Base-by-base conservation (phyloP, 78 protist genomes). In the Dictyostelium intermedium region DNA sequence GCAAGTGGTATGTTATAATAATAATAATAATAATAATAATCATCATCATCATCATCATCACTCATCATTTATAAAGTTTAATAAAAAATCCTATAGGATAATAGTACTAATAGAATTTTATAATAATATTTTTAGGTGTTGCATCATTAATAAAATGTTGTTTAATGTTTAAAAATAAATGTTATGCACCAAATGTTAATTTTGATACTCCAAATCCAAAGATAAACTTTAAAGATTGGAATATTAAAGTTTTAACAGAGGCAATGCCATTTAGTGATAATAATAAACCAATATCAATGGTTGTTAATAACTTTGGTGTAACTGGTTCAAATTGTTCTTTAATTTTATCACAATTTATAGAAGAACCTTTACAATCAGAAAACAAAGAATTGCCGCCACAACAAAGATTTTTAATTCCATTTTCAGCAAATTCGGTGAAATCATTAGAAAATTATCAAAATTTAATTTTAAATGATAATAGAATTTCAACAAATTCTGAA, bases 241-340 rank as follows among this genome's bases (percentile, higher is more conserved):
- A 91, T 47, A 34, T 91, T 9, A 50, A 79, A 32, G 95, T 91
- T 3, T 84, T 89, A 25, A 89, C 84, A 7, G 93, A 87, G 45
- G 25, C 73, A 50, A 56, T 43, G 20, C 73, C 66, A 73, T 87
- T 82, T 63, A 23, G 77, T 85, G 41, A 50, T 50, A 50, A 50
- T 50, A 18, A 50, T 14, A 50, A 39, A 76, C 9, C 13, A 23
- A 35, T 83, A 16, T 5, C 23, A 5, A 82, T 84, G 61, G 98
- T 97, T 18, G 27, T 97, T 34, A 91, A 86, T 14, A 83, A 93
- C 25, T 96, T 97, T 76, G 98, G 98, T 23, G 85, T 96, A 84
- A 96, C 97, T 27, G 98, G 98, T 32, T 83, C 98, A 41, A 97
- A 96, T 53, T 84, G 70, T 32, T 97, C 95, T 32, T 13, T 83